phyloP scores from a whole-genome alignment of 1,139 yeast genomes.

The Geotrichum australiense region DNA sequence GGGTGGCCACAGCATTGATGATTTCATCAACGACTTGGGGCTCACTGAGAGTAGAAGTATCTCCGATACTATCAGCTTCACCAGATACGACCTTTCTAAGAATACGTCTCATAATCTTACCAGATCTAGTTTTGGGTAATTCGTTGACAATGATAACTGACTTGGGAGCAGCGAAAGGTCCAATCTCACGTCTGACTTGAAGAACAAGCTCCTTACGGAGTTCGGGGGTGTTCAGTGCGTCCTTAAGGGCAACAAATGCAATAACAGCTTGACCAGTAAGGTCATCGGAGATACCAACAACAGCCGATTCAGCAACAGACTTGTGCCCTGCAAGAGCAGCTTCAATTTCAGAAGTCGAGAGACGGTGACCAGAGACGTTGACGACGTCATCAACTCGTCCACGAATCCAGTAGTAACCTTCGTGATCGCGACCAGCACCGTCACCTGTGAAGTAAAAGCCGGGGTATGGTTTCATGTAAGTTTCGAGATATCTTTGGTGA shows the following conservation, averaged over 20 bases:
- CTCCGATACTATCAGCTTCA: conserved; percentile 93
- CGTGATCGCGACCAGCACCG: conserved; percentile 97
- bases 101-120: conserved; percentile 97
- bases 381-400: conserved; percentile 99
- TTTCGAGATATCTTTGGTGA: conserved; percentile 84
- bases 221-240: conserved; percentile 45
- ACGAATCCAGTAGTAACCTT: conserved; percentile 96
- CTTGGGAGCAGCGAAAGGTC: conserved; percentile 98
- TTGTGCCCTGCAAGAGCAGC: conserved; percentile 78
- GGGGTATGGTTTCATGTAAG: conserved; percentile 92
- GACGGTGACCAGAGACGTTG: conserved; percentile 94
- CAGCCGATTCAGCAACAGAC: conserved; percentile 87
- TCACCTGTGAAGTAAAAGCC: conserved; percentile 98
- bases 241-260: conserved; percentile 84
- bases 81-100: conserved; percentile 84
- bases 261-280: conserved; percentile 96
- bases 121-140: conserved; percentile 96
- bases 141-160: conserved; percentile 79
- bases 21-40: conserved; percentile 79
- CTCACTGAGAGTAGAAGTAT: conserved; percentile 82
- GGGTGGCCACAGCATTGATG: conserved; percentile 37
- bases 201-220: conserved; percentile 77
- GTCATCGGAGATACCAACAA: conserved; percentile 90
- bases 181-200: conserved; percentile 89
- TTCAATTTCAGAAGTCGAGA: conserved; percentile 96